Base-by-base conservation (phyloP, 1,284 basidiomycete genomes). In the Pseudozyma sp. region DNA sequence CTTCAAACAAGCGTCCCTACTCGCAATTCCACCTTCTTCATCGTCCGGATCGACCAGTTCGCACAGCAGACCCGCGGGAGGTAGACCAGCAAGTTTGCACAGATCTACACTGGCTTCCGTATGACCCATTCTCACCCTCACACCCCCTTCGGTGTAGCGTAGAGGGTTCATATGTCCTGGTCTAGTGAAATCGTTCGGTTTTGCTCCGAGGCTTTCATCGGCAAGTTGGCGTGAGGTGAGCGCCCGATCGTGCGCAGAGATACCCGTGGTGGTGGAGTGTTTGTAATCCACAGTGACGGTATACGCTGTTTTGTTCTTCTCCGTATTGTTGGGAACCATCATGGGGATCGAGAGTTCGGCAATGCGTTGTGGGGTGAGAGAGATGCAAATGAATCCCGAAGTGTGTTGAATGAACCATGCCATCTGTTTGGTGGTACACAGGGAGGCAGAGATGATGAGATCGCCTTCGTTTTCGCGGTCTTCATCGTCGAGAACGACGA, bases 331-430 rank as follows among this genome's bases (percentile, higher is more conserved):
- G 1, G 91, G 89, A 11, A 97, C 91, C 92, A 99, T 97, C 90
- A 97, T 93, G 3, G 94, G 93, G 60, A 99, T 91, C 5, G 91
- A 87, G n/a, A 99, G 90, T 60, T 91, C 89, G 40, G 91, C 88
- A 11, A 99, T 89, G 5, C 93, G 90, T 39, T 90, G 87, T 9
- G 89, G 88, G 0, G 93, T 92, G 1, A 98, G 88, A 8, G 94
- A 90, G 65, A 96, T 90, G 86, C 97, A 99, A 76, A 99, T 92
- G 87, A 93, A 99, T 0, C 97, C 96, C 82, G 65, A 65, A 2
- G 80, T 94, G 86, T 96, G 92, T 84, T 92, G 91, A 85, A 99
- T 95, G 89, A 99, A 93, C 94, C 94, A 99, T 1, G 97, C 97
- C 96, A 99, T 97, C 81, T 96, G 93, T 86, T 97, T 92, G 0